phyloP scores from a whole-genome alignment of 2,329 filamentous ascomycete species.

The Colletotrichum somersetense region DNA sequence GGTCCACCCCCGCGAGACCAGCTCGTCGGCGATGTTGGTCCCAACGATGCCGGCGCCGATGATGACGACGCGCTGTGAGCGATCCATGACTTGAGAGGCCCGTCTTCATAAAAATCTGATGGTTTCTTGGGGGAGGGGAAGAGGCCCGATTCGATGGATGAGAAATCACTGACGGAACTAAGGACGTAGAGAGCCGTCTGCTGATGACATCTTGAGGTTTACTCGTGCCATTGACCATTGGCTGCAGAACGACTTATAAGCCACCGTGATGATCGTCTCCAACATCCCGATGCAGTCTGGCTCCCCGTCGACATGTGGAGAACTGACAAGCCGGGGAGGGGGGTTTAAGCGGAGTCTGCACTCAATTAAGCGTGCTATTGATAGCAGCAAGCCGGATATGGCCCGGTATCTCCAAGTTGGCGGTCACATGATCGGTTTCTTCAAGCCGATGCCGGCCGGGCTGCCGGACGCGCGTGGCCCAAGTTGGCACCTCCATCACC shows the following conservation, averaged over 20 bases:
- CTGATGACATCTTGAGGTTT: not conserved
- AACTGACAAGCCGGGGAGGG: not conserved
- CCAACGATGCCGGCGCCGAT: slow-evolving; percentile 76
- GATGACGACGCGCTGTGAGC: slow-evolving; percentile 64
- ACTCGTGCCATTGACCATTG: not conserved
- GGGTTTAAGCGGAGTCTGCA: not conserved
- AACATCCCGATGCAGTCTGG: slow-evolving; percentile 25
- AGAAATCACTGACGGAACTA: not conserved
- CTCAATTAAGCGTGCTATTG: slow-evolving; percentile 8
- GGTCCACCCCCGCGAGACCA: slow-evolving; percentile 71
- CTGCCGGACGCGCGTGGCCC: slow-evolving; percentile 27
- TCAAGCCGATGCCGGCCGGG: slow-evolving; percentile 36
- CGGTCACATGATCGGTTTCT: slow-evolving; percentile 46
- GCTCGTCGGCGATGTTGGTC: slow-evolving; percentile 73
- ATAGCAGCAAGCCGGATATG: slow-evolving; percentile 6
- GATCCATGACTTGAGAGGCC: slow-evolving; percentile 47
- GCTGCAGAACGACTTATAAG: slow-evolving; percentile 23
- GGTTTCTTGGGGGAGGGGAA: not conserved
- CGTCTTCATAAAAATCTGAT: not conserved
- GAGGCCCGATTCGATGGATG: not conserved
- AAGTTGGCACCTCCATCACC: slow-evolving; percentile 4
- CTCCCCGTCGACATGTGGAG: slow-evolving; percentile 9
- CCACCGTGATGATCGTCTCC: slow-evolving; percentile 6
- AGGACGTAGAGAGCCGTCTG: not conserved
- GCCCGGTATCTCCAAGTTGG: slow-evolving; percentile 10